Evolutionary conservation across 805 yeast genomes (phyloP), one percentile per base, ranked within the genome.

Genomic region (Candida ipomoeae): DNA sequence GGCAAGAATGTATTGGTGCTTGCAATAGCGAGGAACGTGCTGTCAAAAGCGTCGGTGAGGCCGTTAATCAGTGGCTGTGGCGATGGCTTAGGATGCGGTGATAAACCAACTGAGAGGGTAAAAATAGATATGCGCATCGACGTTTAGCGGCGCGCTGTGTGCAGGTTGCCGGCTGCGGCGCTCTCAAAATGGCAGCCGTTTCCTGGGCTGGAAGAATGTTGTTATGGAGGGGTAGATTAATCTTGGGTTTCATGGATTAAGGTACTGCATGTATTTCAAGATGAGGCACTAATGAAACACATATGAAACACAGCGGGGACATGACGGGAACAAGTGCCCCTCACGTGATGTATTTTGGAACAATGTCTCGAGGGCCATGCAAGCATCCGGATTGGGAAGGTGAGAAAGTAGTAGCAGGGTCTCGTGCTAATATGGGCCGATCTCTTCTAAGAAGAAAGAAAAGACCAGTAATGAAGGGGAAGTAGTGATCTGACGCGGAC

Each of bases 41-140:
- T 20, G 40, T 37, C 29, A 17, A 17, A 18, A 20, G n/a, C 40
- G 31, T 37, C 20, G 34, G 29, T 51, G 55, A 32, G 62, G 60
- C 54, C 62, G 67, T 65, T 56, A 42, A 23, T 47, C 35, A 29
- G 34, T 17, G 34, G 45, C 45, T 29, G 37, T 42, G 45, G 26
- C 18, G 37, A 15, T 13, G 15, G 38, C 38, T 42, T 33, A 13
- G 38, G 37, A 33, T 21, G 45, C 37, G 31, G 38, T 42, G 43
- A 40, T 40, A 23, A 10, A 26, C 31, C 43, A 40, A 33, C n/a
- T 21, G 17, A 14, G 26, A 18, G 45, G 45, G 38, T 42, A 42
- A 33, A 33, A 42, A 42, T 42, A 42, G 45, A 42, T 42, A 32
- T 42, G 45, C 45, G 38, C 45, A 34, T 42, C 45, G 32, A 42